Base-by-base conservation (phyloP, 495 filamentous ascomycete genomes). In the Aspergillus coremiiformis region DNA sequence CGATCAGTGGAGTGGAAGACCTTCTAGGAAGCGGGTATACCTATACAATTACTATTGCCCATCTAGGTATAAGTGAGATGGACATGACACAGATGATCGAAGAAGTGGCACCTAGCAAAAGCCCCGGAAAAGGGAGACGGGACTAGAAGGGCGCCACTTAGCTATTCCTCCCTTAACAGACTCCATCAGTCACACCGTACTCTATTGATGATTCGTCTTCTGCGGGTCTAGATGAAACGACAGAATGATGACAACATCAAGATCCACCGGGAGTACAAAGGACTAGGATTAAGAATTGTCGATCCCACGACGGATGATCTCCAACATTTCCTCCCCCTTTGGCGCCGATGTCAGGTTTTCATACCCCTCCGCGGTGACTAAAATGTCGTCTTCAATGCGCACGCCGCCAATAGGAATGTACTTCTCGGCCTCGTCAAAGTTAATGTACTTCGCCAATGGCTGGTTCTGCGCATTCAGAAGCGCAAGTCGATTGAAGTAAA, bases 401-500 rank as follows among this genome's bases (percentile, higher is more conserved):
- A 93, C 90, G 12, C 92, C 92, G 15, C 92, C 92, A 20, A 96
- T 82, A 22, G 74, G 74, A 55, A 85, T 84, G 61, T 87, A 96
- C 55, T 78, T 76, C 14, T 80, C 78, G 3, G 94, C 75, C 30
- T 84, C 80, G 3, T 79, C 74, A 51, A 77, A 78, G 72, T 95
- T 79, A 68, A 97, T 90, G 62, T 82, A 92, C 17, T 74, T 71
- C 50, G 89, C 84, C 42, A 74, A 61, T 0, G 80, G 74, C 55
- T 83, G 74, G 19, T 73, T 74, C 27, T 89, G 76, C 58, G 84
- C 92, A 48, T 89, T 88, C 27, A 83, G 81, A 49, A 98, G 84
- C 47, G 95, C 94, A 58, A 91, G 88, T 10, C 80, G 74, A 61
- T 90, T 95, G 61, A 97, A 98, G 68, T 89, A 89, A 66, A 97